phyloP scores from a whole-genome alignment of 768 basidiomycete genomes.

The Holtermannia corniformis region DNA sequence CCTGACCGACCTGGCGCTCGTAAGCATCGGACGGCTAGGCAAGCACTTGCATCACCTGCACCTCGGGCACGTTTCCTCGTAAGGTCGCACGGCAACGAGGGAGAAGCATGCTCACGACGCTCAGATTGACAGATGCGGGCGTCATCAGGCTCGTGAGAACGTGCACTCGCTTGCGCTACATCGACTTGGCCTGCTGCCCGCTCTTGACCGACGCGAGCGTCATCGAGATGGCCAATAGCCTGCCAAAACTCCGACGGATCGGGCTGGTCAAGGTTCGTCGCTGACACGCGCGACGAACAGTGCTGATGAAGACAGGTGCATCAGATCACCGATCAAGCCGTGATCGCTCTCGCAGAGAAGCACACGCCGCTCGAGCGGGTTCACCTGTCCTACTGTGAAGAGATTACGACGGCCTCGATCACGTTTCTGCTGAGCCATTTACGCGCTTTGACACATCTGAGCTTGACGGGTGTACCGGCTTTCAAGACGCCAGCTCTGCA shows the following conservation, averaged over 20 bases:
- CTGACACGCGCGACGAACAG: neutral
- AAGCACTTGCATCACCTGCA: constrained; percentile 90
- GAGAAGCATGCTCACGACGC: neutral
- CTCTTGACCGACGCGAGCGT: constrained; percentile 88
- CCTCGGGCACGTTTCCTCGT: constrained; percentile 67
- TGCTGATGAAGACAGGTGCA: constrained; percentile 44
- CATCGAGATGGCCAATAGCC: constrained; percentile 66
- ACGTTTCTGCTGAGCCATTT: constrained; percentile 81
- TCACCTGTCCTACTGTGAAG: constrained; percentile 94
- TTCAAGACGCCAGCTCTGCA: constrained; percentile 80
- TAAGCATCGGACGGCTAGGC: constrained; percentile 77
- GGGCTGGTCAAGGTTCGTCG: constrained; percentile 70
- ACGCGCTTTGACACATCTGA: constrained; percentile 86
- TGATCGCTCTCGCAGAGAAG: constrained; percentile 76
- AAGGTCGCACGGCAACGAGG: constrained; percentile 16
- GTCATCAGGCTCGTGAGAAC: constrained; percentile 71
- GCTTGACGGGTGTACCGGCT: constrained; percentile 89
- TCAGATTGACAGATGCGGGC: constrained; percentile 76
- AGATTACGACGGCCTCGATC: constrained; percentile 82
- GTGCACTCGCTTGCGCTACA: constrained; percentile 83
- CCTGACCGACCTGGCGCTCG: constrained; percentile 71
- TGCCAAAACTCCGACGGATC: constrained; percentile 85
- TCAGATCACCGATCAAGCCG: constrained; percentile 87
- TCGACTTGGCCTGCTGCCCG: constrained; percentile 90
- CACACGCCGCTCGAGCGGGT: constrained; percentile 85